These are phyloP conservation scores for Physcomitrellopsis africana DNA, from an alignment of 225 moss, liverwort and hornwort genomes.

Conservation along the genomic window DNA sequence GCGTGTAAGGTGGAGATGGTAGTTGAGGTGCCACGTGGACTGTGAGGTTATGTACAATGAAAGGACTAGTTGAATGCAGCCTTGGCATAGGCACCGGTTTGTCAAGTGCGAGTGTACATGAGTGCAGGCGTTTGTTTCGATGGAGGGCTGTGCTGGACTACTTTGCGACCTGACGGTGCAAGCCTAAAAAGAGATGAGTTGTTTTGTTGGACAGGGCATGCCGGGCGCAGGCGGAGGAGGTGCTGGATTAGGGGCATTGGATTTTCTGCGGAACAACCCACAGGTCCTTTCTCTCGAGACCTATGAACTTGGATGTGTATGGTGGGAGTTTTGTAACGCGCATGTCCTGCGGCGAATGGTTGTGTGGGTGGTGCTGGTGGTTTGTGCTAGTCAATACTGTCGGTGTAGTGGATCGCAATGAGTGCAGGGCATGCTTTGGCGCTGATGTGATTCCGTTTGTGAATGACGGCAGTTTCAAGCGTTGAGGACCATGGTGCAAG, in stretches of 20 bases:
- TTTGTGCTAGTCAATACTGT: background rate
- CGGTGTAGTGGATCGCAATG: background rate
- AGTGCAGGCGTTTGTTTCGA: background rate
- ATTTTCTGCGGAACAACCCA: constrained; percentile 85
- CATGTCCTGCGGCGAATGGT: background rate
- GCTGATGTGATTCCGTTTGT: constrained; percentile 3
- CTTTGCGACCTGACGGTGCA: too few species aligned
- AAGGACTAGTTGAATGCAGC: background rate
- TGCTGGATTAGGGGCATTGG: constrained; percentile 80
- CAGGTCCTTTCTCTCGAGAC: constrained; percentile 48
- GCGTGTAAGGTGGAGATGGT: background rate
- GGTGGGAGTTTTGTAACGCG: background rate
- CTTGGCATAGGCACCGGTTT: background rate
- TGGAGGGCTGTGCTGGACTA: too few species aligned
- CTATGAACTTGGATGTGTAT: background rate
- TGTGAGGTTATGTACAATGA: background rate
- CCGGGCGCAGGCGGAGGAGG: constrained; percentile 83
- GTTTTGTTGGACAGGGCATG: constrained; percentile 59
- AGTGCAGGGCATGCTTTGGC: background rate
- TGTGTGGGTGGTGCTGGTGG: background rate
- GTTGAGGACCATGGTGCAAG: constrained; percentile 94
- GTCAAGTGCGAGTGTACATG: background rate
- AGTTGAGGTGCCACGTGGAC: background rate
- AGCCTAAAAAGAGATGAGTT: background rate
- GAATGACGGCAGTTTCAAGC: constrained; percentile 73